Conservation (phyloP, 495 filamentous ascomycete genomes). For the Usnea hakonensis region DNA sequence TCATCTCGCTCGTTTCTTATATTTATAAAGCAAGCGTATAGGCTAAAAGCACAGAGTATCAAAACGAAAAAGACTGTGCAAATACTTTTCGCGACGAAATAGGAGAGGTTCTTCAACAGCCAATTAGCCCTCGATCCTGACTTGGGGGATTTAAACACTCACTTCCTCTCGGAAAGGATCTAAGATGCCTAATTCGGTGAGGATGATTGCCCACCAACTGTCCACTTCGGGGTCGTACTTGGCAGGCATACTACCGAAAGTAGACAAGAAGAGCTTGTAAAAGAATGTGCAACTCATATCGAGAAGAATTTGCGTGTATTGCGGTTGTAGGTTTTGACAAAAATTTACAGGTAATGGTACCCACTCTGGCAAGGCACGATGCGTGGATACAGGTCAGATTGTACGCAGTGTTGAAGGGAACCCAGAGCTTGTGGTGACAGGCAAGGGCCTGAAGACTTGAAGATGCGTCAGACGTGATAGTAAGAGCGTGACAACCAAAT, state of each 20-base stretch:
- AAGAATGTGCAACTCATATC: background rate
- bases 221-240: background rate
- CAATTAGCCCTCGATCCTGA: background rate
- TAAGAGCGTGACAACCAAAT: background rate
- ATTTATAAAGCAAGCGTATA: background rate
- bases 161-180: background rate
- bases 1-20: background rate
- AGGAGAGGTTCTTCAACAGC: background rate
- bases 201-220: background rate
- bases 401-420: background rate
- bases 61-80: background rate
- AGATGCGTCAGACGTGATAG: background rate
- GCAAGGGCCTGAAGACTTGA: background rate
- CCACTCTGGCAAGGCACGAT: background rate
- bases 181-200: background rate
- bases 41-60: background rate
- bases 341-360: background rate
- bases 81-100: background rate
- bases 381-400: background rate
- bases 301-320: background rate
- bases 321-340: background rate
- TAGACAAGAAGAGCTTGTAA: background rate
- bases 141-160: background rate
- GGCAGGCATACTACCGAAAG: background rate
- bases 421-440: background rate